phyloP scores from a whole-genome alignment of 2,329 filamentous ascomycete species.

The Pseudocercospora cruenta region DNA sequence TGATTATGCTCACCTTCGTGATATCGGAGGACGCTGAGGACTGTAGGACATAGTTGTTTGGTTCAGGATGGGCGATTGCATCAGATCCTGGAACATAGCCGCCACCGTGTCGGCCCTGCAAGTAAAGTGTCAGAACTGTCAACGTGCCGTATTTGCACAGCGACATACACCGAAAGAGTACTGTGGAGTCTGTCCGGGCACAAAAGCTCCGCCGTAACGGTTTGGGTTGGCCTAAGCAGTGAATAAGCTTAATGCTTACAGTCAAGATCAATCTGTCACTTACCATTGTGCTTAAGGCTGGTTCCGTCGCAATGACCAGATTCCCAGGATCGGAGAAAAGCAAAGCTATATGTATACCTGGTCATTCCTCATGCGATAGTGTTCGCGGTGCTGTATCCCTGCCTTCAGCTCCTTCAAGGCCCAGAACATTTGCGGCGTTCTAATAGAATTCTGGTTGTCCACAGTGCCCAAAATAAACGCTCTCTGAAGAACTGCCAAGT shows the following conservation, averaged over 20 bases:
- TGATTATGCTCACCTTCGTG: background rate
- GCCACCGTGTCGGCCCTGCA: background rate
- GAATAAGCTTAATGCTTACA: background rate
- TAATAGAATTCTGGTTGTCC: background rate
- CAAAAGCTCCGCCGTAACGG: constrained; percentile 13
- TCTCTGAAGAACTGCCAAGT: constrained; percentile 1
- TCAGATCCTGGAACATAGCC: constrained; percentile 5
- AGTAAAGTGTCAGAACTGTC: no score
- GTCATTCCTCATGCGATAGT: background rate
- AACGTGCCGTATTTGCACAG: background rate
- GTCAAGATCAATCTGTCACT: background rate
- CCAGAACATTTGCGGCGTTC: background rate
- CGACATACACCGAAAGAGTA: background rate
- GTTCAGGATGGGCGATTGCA: background rate
- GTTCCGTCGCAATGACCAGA: no score
- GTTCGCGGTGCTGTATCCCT: background rate
- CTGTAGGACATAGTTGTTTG: background rate
- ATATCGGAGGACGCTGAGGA: background rate
- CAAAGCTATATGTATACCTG: background rate
- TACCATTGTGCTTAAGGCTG: background rate
- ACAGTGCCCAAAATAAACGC: background rate
- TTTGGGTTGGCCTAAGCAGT: background rate
- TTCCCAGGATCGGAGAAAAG: background rate
- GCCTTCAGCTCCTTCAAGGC: background rate
- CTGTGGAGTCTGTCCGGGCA: constrained; percentile 4